Base-by-base conservation (phyloP, 768 basidiomycete genomes). In the Serendipita vermifera region DNA sequence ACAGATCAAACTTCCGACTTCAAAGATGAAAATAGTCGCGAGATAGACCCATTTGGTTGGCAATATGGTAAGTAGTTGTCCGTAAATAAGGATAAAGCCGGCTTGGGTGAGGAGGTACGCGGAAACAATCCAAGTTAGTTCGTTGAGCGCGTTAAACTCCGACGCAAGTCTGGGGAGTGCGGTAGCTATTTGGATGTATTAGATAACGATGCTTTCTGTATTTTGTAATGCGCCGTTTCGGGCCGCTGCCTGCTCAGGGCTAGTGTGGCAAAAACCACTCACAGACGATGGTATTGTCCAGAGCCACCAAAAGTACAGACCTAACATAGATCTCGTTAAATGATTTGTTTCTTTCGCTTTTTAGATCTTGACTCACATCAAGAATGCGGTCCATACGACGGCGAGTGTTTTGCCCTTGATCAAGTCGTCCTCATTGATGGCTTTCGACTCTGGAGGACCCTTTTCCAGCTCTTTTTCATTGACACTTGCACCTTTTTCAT, bases 231-330 rank as follows among this genome's bases (percentile, higher is more conserved):
- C n/a, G n/a, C n/a, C n/a, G n/a, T n/a, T n/a, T n/a, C n/a, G n/a
- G n/a, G n/a, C n/a, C n/a, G n/a, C n/a, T n/a, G n/a, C n/a, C n/a
- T n/a, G n/a, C n/a, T n/a, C n/a, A n/a, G n/a, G n/a, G n/a, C n/a
- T 38, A 38, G n/a, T 11, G 36, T n/a, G n/a, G 36, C 36, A 11
- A 38, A 51, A 7, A n/a, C 15, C 9, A 51, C 46, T 20, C 27
- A 51, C 46, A 51, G 22, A 73, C 63, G 60, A 75, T 73, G 3
- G 72, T 66, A 57, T 73, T 70, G 48, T 74, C 71, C 38, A 69
- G 58, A 7, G 66, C 62, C 54, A 67, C 61, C 33, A 69, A 61
- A 35, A 70, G 62, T 5, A 69, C 54, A 14, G 59, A 51, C n/a
- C 46, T 51, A 51, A n/a, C 20, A 26, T 9, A 24, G n/a, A n/a